phyloP scores from a whole-genome alignment of 176 grass and related monocot genomes.

The Aegilops sharonensis region DNA sequence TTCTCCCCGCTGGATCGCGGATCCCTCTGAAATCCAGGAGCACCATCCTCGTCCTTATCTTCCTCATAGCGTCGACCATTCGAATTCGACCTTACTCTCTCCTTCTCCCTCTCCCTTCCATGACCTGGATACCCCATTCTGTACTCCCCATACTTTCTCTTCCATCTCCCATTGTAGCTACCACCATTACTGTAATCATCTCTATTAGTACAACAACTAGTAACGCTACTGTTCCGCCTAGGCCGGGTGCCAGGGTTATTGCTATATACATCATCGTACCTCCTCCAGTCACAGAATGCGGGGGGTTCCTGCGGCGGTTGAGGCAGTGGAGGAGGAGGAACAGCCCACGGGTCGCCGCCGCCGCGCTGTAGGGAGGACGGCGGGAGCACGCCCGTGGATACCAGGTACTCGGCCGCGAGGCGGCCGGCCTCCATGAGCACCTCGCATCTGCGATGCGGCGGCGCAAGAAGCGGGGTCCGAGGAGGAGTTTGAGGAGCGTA shows the following conservation, averaged over 20 bases:
- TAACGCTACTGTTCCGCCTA: constrained; percentile 29
- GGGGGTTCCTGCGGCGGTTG: constrained; percentile 27
- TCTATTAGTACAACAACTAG: constrained; percentile 16
- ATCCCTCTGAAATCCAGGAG: constrained; percentile 58
- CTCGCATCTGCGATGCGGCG: constrained; percentile 50
- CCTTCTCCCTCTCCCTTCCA: constrained; percentile 55
- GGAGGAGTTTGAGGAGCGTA: constrained; percentile 4
- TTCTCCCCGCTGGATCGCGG: constrained; percentile 16
- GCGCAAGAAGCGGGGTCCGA: neutral
- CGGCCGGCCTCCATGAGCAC: constrained; percentile 92
- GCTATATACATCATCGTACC: constrained; percentile 61
- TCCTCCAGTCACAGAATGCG: constrained; percentile 36
- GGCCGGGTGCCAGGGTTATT: constrained; percentile 27
- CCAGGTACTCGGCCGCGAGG: constrained; percentile 91
- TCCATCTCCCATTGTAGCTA: constrained; percentile 59
- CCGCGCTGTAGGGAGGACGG: constrained; percentile 46
- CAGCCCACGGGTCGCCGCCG: constrained; percentile 25
- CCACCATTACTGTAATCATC: constrained; percentile 39
- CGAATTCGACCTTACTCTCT: constrained; percentile 39
- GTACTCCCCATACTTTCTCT: constrained; percentile 56
- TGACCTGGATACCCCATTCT: constrained; percentile 50
- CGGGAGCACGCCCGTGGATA: constrained; percentile 74
- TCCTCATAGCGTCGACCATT: constrained; percentile 59
- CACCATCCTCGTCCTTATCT: constrained; percentile 56
- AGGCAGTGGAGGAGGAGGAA: constrained; percentile 16